phyloP scores from a whole-genome alignment of 768 basidiomycete species.

The Clavulina sp. region DNA sequence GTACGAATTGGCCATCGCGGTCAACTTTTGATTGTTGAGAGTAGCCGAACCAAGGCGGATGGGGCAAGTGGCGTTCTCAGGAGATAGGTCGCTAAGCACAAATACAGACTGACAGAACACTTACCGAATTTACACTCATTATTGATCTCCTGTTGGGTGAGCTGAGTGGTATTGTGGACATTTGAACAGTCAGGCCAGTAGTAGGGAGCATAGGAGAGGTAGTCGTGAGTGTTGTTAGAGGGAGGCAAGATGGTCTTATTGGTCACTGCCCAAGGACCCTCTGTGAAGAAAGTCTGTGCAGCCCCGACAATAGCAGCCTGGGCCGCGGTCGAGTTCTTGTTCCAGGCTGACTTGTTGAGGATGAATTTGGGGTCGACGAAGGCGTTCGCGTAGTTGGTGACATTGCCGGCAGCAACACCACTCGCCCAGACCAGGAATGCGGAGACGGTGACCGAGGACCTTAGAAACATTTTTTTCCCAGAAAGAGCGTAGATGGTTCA shows the following conservation, averaged over 20 bases:
- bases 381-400: constrained; percentile 7
- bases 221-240: constrained; percentile 11
- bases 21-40: constrained; percentile 9
- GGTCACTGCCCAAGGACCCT: constrained; percentile 11
- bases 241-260: constrained; percentile 10
- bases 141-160: constrained; percentile 40
- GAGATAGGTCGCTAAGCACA: too few relatives aligned
- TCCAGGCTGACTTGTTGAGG: constrained; percentile 4
- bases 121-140: constrained; percentile 33
- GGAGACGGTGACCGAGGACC: neutral
- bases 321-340: constrained; percentile 2
- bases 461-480: too few relatives aligned
- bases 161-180: constrained; percentile 38
- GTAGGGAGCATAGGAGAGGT: constrained; percentile 13
- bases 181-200: constrained; percentile 43
- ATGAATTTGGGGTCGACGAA: constrained; percentile 9
- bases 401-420: neutral
- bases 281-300: constrained; percentile 3
- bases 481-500: too few relatives aligned
- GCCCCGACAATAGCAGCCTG: constrained; percentile 7
- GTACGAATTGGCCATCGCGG: constrained; percentile 47
- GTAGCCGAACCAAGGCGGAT: neutral
- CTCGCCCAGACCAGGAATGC: neutral
- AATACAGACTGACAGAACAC: neutral
- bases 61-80: neutral